Evolutionary conservation across 805 yeast species (phyloP).

Genomic region (Sugiyamaella boreocaroliniensis): DNA sequence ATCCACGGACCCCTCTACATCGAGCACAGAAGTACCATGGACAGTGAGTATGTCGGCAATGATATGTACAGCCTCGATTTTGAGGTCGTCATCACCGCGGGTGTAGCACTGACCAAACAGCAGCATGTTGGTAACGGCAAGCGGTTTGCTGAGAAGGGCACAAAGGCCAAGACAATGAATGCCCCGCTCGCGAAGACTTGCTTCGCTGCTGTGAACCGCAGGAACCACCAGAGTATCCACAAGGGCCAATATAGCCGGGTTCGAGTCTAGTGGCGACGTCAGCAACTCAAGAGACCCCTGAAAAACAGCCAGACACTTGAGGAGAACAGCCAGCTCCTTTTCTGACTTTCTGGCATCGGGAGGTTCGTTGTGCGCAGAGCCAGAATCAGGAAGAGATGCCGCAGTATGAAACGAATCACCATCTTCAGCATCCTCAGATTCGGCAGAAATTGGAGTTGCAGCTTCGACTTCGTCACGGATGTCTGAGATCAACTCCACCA

Average conservation of each 20-base stretch:
- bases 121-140: constrained; percentile 59
- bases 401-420: constrained; percentile 31
- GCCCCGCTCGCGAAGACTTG: constrained; percentile 56
- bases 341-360: constrained; percentile 17
- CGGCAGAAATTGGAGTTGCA: constrained; percentile 28
- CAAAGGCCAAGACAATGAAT: constrained; percentile 72
- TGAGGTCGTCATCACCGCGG: constrained; percentile 56
- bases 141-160: constrained; percentile 56
- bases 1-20: constrained; percentile 54
- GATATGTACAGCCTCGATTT: constrained; percentile 56
- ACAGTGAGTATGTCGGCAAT: constrained; percentile 73
- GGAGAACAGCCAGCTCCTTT: constrained; percentile 22
- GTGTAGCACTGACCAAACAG: constrained; percentile 65
- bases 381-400: constrained; percentile 8
- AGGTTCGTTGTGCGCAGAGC: not conserved
- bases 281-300: constrained; percentile 63
- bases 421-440: constrained; percentile 26
- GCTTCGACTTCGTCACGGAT: constrained; percentile 55
- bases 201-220: constrained; percentile 56
- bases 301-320: constrained; percentile 62
- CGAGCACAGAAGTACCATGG: constrained; percentile 66
- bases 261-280: constrained; percentile 56
- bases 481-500: constrained; percentile 81
- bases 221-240: constrained; percentile 74
- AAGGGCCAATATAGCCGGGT: constrained; percentile 59